Evolutionary conservation across 257 asterid species (phyloP).

Genomic region (Catharanthus roseus): DNA sequence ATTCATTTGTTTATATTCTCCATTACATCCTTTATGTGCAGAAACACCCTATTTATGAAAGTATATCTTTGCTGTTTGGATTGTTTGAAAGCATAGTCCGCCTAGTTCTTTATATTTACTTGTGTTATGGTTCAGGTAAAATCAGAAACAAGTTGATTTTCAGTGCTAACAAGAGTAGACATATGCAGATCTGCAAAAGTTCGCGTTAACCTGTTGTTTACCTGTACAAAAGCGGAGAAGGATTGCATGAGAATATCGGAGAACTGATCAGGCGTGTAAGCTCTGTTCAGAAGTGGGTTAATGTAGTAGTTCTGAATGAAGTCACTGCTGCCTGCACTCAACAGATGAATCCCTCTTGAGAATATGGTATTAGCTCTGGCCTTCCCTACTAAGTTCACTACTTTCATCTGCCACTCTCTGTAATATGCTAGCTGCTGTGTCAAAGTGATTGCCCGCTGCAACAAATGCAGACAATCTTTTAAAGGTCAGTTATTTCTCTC

Average conservation of each 20-base stretch:
- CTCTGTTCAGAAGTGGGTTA: conserved; percentile 46
- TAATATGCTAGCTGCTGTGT: conserved; percentile 51
- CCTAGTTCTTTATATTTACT: not conserved
- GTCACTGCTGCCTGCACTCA: conserved; percentile 90
- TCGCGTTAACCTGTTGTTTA: too few relatives aligned
- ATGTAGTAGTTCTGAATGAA: conserved; percentile 72
- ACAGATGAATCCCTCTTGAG: conserved; percentile 60
- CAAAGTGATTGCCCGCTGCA: conserved; percentile 64
- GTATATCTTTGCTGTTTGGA: not conserved
- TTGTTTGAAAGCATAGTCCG: not conserved
- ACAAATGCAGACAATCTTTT: conserved; percentile 15
- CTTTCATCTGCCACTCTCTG: conserved; percentile 62
- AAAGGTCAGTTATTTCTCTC: not conserved
- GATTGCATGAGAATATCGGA: conserved; percentile 56
- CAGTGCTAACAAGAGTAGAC: not conserved
- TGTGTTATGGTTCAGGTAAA: not conserved
- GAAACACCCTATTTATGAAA: not conserved
- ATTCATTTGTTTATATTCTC: not conserved
- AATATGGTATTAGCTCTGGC: conserved; percentile 44
- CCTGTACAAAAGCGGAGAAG: conserved; percentile 55
- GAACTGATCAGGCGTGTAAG: conserved; percentile 47
- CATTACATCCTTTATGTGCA: not conserved
- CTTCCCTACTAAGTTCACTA: conserved; percentile 53
- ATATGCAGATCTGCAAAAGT: not conserved
- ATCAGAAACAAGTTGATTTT: not conserved